Evolutionary conservation across 73 alveolate genomes (phyloP).

Genomic region (Blepharisma stoltei): DNA sequence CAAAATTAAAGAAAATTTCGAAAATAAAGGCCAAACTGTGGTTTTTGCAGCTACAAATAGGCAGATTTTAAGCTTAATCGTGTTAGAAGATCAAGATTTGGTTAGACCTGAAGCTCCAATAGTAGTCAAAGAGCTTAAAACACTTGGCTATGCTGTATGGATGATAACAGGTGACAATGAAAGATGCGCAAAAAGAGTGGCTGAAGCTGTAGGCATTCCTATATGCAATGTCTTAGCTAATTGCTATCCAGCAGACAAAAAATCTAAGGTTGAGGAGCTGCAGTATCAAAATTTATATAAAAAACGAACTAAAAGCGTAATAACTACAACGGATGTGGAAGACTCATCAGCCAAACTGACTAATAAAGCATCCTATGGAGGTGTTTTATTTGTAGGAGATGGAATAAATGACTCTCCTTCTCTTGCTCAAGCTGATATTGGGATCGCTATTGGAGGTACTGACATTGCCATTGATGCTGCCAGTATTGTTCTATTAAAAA

Average conservation of each 20-base stretch:
- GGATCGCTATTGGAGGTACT: slow-evolving; percentile 91
- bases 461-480: slow-evolving; percentile 86
- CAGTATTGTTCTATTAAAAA: slow-evolving; percentile 61
- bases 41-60: slow-evolving; percentile 48
- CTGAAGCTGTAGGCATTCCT: slow-evolving; percentile 59
- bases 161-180: slow-evolving; percentile 84
- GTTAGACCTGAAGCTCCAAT: slow-evolving; percentile 51
- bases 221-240: slow-evolving; percentile 47
- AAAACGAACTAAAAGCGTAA: too few relatives aligned
- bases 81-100: slow-evolving; percentile 52
- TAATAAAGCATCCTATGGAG: neutral
- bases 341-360: too few relatives aligned
- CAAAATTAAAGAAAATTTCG: slow-evolving; percentile 39
- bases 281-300: neutral
- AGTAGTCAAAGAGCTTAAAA: slow-evolving; percentile 41
- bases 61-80: slow-evolving; percentile 41
- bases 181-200: slow-evolving; percentile 64
- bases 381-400: slow-evolving; percentile 90
- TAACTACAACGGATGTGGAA: too few relatives aligned
- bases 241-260: slow-evolving; percentile 71
- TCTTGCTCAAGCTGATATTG: slow-evolving; percentile 82
- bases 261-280: slow-evolving; percentile 35
- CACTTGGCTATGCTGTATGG: slow-evolving; percentile 51
- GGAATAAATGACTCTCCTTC: slow-evolving; percentile 95
- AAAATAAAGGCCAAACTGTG: slow-evolving; percentile 65